These are phyloP conservation scores for Emmonsia crescens DNA, from an alignment of 2,329 filamentous ascomycete species.

Conservation along the genomic window DNA sequence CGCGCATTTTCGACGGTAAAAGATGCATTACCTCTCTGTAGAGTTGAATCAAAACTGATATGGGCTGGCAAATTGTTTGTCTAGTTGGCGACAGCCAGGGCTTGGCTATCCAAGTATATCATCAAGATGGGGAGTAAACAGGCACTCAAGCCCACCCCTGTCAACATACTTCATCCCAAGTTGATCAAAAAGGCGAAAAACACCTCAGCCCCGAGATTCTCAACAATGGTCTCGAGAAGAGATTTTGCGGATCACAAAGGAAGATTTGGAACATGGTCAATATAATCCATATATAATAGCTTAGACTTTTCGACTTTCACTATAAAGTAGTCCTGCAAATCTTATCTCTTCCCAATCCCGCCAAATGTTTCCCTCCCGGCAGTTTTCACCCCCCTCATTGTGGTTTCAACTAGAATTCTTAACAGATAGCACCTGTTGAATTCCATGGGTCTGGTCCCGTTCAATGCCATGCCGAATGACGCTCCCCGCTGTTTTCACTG, in stretches of 20 bases:
- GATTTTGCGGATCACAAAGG: conserved; percentile 46
- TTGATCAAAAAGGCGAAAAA: conserved; percentile 55
- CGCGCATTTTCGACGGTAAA: neutral
- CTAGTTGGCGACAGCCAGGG: neutral
- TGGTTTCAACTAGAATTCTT: conserved; percentile 39
- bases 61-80: neutral
- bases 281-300: neutral
- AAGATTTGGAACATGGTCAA: conserved; percentile 19
- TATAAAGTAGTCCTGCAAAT: conserved; percentile 36
- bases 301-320: neutral
- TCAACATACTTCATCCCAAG: conserved; percentile 49
- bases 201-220: conserved; percentile 52
- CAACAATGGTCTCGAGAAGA: conserved; percentile 47
- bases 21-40: neutral
- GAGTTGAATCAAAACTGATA: neutral
- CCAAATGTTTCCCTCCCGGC: conserved; percentile 52
- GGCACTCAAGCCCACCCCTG: conserved; percentile 39
- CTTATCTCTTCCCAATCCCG: conserved; percentile 15
- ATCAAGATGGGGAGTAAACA: neutral
- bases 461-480: conserved; percentile 46
- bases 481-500: conserved; percentile 46
- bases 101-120: neutral
- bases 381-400: conserved; percentile 49
- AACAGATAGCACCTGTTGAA: too few species aligned
- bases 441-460: conserved; percentile 42